These are phyloP conservation scores for Pythium brachiatum DNA, from an alignment of 352 stramenopile species.

Conservation along the genomic window DNA sequence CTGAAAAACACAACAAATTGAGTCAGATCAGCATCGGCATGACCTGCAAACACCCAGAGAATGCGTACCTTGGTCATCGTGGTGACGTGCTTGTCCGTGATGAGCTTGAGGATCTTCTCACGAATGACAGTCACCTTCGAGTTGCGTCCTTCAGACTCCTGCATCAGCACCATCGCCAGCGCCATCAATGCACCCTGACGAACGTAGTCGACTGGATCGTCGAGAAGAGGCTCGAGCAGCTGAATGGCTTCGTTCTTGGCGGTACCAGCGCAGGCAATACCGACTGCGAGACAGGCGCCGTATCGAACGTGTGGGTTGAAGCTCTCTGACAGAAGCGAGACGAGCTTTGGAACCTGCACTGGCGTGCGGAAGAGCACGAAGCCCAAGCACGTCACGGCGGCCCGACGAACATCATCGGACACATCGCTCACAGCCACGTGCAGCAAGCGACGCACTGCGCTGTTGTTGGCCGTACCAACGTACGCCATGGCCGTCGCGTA, in stretches of 20 bases:
- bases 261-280: slow-evolving; percentile 96
- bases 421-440: slow-evolving; percentile 99
- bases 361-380: slow-evolving; percentile 99
- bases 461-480: slow-evolving; percentile 97
- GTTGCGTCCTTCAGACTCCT: slow-evolving; percentile 91
- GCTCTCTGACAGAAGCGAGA: slow-evolving; percentile 96
- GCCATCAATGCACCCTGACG: slow-evolving; percentile 96
- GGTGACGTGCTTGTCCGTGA: slow-evolving; percentile 97
- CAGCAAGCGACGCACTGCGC: slow-evolving; percentile 94
- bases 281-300: slow-evolving; percentile 97
- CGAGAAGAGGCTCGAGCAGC: slow-evolving; percentile 96
- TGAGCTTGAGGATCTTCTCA: slow-evolving; percentile 86
- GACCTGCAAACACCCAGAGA: too few relatives aligned
- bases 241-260: slow-evolving; percentile 97
- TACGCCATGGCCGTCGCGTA: slow-evolving; percentile 98
- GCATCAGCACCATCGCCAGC: slow-evolving; percentile 98
- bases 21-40: neutral
- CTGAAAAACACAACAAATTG: slow-evolving; percentile 15
- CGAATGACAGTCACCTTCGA: slow-evolving; percentile 84
- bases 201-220: slow-evolving; percentile 99
- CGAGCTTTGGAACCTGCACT: slow-evolving; percentile 90
- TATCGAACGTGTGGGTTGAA: slow-evolving; percentile 99
- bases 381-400: slow-evolving; percentile 95
- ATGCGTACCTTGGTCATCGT: slow-evolving; percentile 93
- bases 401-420: slow-evolving; percentile 97